Base-by-base conservation (phyloP, 129 eudicot genomes). In the Chrysanthemum seticuspe region DNA sequence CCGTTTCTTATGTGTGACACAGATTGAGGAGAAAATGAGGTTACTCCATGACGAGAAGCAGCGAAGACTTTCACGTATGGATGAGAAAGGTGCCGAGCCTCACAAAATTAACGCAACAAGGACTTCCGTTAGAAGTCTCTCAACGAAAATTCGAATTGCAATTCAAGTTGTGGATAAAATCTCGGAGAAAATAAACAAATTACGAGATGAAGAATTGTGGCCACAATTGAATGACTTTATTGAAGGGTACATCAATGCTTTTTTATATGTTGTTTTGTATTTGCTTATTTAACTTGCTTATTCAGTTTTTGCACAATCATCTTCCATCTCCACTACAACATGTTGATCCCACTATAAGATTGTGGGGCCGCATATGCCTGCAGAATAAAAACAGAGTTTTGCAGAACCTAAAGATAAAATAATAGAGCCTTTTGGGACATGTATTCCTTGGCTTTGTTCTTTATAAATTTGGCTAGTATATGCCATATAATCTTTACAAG, bases 1-100 rank as follows among this genome's bases (percentile, higher is more conserved):
- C 45, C 1, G 1, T 57, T 49, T 61, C 31, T 62, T 21, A 19
- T 70, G 44, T 70, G 76, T 79, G 76, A 53, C 62, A 68, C 80
- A 95, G 99, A 85, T 75, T 74, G 99, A 95, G 81, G 99, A 95
- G 80, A 90, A 90, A 76, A 88, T 90, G 96, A 88, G 99, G 85
- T 74, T 95, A 29, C 83, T 76, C 0, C 96, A 90, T 70, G 99
- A 86, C 63, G 85, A 80, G 34, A 95, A 95, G 78, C 57, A 74
- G 34, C 71, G 72, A 27, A 95, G 79, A 81, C 89, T 90, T 80
- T 83, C 80, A 77, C 91, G 85, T 31, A 70, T 95, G 66, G 93
- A 83, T 74, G 94, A 90, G 73, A 88, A 53, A 65, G 99, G 99
- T 40, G 97, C 99, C 63, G 99, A 95, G 85, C 74, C 84, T 82